Evolutionary conservation across 805 yeast species (phyloP).

Genomic region (Pichia nakasei): DNA sequence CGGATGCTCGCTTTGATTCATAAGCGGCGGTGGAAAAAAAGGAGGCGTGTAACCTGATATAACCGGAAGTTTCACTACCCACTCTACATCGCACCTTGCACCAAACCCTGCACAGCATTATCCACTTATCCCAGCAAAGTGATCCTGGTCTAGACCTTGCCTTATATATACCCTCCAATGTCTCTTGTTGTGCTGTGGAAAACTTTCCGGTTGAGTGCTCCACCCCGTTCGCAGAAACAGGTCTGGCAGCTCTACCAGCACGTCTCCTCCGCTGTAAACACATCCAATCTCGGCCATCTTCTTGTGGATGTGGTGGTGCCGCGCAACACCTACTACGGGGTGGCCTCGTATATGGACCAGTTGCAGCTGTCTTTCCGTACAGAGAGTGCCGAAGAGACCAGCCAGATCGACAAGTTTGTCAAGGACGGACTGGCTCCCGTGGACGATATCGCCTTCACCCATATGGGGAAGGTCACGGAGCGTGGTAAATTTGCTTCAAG

Average conservation of each 20-base stretch:
- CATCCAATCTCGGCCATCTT: neutral
- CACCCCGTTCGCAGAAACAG: conserved; percentile 13
- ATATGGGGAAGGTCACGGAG: neutral
- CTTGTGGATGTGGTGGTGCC: conserved; percentile 15
- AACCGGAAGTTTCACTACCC: too few relatives aligned
- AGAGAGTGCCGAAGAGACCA: conserved; percentile 34
- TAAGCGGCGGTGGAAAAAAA: too few relatives aligned
- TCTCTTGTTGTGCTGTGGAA: neutral
- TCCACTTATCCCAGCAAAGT: too few relatives aligned
- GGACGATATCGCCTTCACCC: neutral
- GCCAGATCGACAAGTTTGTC: neutral
- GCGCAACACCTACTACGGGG: conserved; percentile 11
- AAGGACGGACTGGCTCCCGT: neutral
- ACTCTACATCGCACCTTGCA: too few relatives aligned
- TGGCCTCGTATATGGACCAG: conserved; percentile 7
- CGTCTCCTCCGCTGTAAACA: neutral
- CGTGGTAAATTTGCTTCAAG: neutral
- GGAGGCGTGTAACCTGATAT: too few relatives aligned
- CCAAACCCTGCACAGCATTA: too few relatives aligned
- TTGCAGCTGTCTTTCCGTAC: conserved; percentile 8
- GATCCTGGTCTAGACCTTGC: too few relatives aligned
- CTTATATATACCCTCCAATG: neutral
- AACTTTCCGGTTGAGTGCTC: neutral
- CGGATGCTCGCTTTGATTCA: too few relatives aligned
- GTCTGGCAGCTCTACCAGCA: conserved; percentile 17